These are phyloP conservation scores for Astrothelium subdiscretum DNA, from an alignment of 495 filamentous ascomycete genomes.

Conservation along the genomic window DNA sequence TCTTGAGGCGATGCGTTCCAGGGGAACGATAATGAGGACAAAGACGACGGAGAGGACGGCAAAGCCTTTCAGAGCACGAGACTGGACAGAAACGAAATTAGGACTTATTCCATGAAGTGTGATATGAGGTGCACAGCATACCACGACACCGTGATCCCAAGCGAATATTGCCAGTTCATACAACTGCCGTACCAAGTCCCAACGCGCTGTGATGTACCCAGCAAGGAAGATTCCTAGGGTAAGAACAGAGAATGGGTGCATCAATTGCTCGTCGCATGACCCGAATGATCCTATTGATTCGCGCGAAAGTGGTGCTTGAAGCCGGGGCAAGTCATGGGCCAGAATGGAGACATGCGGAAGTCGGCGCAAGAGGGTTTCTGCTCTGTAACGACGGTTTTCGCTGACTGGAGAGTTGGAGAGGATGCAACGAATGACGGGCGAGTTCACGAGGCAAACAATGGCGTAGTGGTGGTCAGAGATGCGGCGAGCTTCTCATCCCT, in stretches of 20 bases:
- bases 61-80: slow-evolving; percentile 64
- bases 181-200: slow-evolving; percentile 89
- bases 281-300: neutral
- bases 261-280: slow-evolving; percentile 40
- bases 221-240: slow-evolving; percentile 96
- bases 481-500: neutral
- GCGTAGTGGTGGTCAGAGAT: neutral
- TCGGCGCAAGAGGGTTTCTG: neutral
- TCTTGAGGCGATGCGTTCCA: slow-evolving; percentile 57
- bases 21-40: slow-evolving; percentile 60
- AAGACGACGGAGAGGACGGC: slow-evolving; percentile 63
- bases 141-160: slow-evolving; percentile 96
- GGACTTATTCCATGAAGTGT: neutral
- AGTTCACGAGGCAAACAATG: neutral
- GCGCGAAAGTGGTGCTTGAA: neutral
- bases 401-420: neutral
- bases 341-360: neutral
- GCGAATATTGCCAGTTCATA: slow-evolving; percentile 95
- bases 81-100: slow-evolving; percentile 27
- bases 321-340: neutral
- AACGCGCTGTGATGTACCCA: slow-evolving; percentile 97
- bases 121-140: too few relatives aligned
- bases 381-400: neutral
- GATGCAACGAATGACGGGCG: neutral
- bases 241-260: slow-evolving; percentile 93